A percentile compares a stretch with the other conserved stretches of the same genome.
phyloP scores from a whole-genome alignment of 139 green algal species.

The Pleodorina starrii region DNA sequence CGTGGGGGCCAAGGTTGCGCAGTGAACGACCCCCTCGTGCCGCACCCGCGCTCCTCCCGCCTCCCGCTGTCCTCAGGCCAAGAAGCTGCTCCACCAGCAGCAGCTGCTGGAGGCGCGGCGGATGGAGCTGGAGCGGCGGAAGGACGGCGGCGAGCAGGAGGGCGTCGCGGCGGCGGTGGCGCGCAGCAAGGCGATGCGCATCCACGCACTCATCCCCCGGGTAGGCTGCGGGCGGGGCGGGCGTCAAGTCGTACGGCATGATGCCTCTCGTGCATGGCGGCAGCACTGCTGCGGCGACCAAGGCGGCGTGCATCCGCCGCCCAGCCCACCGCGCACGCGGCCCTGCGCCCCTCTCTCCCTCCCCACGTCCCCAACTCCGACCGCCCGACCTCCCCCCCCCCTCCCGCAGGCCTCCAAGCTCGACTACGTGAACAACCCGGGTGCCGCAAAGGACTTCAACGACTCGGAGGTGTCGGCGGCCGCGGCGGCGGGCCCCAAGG shows the following conservation, averaged over 20 bases:
- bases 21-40: no score
- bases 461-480: constrained; percentile 35
- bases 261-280: no score
- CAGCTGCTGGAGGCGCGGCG: constrained; percentile 37
- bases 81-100: constrained; percentile 50
- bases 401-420: constrained; percentile 50
- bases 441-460: constrained; percentile 24
- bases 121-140: constrained; percentile 30
- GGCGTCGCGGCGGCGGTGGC: constrained; percentile 10
- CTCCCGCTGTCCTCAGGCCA: constrained; percentile 35
- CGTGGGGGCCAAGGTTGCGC: no score
- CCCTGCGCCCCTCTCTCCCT: no score
- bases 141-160: not conserved
- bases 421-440: constrained; percentile 62
- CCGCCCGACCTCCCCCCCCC: no score
- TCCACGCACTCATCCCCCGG: constrained; percentile 52
- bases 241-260: no score
- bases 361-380: no score
- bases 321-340: no score
- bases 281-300: no score
- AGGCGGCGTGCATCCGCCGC: no score
- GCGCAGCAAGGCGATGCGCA: constrained; percentile 53
- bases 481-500: constrained; percentile 6
- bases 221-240: no score
- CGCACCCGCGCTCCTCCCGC: no score